phyloP scores from a whole-genome alignment of 208 protist species.

The Crithidia sp. region DNA sequence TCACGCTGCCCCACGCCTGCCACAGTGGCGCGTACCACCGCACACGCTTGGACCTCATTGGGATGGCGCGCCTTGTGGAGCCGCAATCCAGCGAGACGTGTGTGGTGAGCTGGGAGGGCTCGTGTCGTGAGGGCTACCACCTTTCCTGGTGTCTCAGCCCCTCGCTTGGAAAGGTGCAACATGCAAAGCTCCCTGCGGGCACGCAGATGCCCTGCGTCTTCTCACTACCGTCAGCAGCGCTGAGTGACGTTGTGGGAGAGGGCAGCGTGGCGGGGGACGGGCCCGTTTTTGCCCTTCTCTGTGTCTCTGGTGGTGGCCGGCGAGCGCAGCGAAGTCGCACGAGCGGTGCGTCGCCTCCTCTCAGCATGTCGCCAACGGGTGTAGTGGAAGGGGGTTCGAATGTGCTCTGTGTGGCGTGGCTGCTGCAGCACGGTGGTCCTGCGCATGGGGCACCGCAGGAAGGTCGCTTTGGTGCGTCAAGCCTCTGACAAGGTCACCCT shows the following conservation, averaged over 20 bases:
- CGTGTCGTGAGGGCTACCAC: conserved; percentile 3
- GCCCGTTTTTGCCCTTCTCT: conserved; percentile 2
- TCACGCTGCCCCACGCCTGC: neutral
- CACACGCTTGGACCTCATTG: conserved; percentile 17
- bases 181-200: neutral
- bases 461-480: conserved; percentile 1
- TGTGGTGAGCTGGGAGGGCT: conserved; percentile 15
- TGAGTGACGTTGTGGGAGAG: neutral
- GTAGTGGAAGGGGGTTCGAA: conserved; percentile 5
- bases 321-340: neutral
- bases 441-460: neutral
- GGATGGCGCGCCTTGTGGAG: conserved; percentile 5
- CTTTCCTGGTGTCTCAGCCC: conserved; percentile 20
- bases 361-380: neutral
- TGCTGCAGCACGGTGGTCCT: neutral
- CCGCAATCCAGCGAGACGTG: neutral
- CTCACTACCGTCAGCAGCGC: neutral
- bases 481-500: neutral
- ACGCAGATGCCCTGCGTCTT: neutral
- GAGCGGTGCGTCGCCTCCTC: neutral
- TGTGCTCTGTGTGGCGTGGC: conserved; percentile 12
- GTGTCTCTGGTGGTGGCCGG: neutral
- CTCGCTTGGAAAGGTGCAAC: neutral
- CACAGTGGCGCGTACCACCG: conserved; percentile 16
- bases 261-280: neutral